Evolutionary conservation across 208 protist species (phyloP).

Genomic region (Trypanosoma brucei): DNA sequence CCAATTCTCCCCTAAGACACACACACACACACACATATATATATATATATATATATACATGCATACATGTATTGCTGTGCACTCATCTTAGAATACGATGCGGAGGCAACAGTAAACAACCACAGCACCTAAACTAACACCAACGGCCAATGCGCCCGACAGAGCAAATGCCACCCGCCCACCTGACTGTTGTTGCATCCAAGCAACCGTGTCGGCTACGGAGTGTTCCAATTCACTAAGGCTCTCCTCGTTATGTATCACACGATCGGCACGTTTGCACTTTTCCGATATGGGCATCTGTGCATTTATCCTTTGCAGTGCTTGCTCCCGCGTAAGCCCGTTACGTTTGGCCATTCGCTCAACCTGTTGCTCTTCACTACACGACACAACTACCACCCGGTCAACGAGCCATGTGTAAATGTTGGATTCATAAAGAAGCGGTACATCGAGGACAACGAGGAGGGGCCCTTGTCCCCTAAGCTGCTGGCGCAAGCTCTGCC

Average conservation of each 20-base stretch:
- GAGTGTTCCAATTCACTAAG: slow-evolving; percentile 24
- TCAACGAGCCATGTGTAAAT: slow-evolving; percentile 76
- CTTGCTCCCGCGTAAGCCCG: slow-evolving; percentile 36
- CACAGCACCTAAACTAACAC: background rate
- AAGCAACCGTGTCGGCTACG: slow-evolving; percentile 42
- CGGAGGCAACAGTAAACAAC: background rate
- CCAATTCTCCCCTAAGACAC: no score
- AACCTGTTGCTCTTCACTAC: slow-evolving; percentile 56
- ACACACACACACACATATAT: no score
- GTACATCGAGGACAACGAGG: slow-evolving; percentile 80
- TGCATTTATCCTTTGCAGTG: slow-evolving; percentile 50
- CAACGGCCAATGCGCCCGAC: slow-evolving; percentile 13
- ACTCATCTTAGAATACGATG: slow-evolving; percentile 2
- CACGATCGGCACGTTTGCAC: slow-evolving; percentile 49
- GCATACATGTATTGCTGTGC: no score
- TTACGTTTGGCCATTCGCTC: slow-evolving; percentile 55
- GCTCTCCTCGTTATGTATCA: slow-evolving; percentile 69
- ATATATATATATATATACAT: no score
- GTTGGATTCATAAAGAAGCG: slow-evolving; percentile 83
- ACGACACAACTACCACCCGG: slow-evolving; percentile 58
- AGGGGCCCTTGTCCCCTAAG: slow-evolving; percentile 6
- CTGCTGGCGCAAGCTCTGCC: slow-evolving; percentile 27
- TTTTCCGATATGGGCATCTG: slow-evolving; percentile 82
- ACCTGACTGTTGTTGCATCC: slow-evolving; percentile 56
- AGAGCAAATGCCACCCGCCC: slow-evolving; percentile 32